Conservation (phyloP, 257 asterid genomes). For the Leonotis leonurus region DNA sequence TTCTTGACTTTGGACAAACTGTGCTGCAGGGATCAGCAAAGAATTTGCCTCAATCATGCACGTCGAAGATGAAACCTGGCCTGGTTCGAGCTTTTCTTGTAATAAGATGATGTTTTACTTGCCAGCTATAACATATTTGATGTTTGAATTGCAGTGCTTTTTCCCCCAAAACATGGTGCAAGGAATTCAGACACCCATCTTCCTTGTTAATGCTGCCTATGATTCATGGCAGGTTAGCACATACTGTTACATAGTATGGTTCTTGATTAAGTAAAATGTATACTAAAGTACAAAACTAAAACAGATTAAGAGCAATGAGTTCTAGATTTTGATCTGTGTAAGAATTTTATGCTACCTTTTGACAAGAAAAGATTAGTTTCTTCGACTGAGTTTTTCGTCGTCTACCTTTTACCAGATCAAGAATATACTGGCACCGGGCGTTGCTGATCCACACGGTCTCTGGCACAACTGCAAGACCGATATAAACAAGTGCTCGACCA, state of each 20-base stretch:
- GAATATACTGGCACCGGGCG: constrained; percentile 56
- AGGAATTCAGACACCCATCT: constrained; percentile 61
- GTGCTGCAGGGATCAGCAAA: constrained; percentile 75
- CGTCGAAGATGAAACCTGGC: constrained; percentile 59
- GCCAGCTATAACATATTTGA: neutral
- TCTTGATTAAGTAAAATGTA: neutral
- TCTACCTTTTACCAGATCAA: constrained; percentile 27
- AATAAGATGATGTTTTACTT: neutral
- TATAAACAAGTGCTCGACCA: constrained; percentile 43
- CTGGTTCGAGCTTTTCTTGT: constrained; percentile 39
- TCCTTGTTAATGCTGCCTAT: constrained; percentile 69
- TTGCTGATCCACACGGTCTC: constrained; percentile 48
- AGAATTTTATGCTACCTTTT: no score
- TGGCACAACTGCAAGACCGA: constrained; percentile 60
- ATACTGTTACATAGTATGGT: no score
- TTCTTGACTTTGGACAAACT: neutral
- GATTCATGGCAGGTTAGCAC: constrained; percentile 99
- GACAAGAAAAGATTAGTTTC: no score
- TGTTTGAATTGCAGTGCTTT: constrained; percentile 58
- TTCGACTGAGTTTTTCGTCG: neutral
- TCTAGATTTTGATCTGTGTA: no score
- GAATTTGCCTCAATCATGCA: constrained; percentile 53
- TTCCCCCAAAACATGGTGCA: constrained; percentile 68
- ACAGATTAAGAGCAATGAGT: neutral
- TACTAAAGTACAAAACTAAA: no score